Evolutionary conservation across 2,329 filamentous ascomycete genomes (phyloP).

Genomic region (Mycosphaerelloides madeirae): DNA sequence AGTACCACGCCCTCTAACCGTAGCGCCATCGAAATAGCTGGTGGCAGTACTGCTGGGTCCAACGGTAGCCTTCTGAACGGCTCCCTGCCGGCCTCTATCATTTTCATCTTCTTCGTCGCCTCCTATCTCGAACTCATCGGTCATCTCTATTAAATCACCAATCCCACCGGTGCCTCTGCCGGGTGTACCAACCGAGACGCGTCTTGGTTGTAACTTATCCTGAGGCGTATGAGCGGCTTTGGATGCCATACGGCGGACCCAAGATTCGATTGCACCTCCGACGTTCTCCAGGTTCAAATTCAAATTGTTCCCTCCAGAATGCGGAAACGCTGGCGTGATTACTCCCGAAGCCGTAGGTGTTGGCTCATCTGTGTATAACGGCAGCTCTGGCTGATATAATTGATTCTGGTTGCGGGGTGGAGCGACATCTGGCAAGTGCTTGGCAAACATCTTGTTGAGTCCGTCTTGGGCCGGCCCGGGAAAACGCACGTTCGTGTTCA

Average conservation of each 20-base stretch:
- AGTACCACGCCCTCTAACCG: slow-evolving; percentile 15
- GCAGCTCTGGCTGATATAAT: slow-evolving; percentile 59
- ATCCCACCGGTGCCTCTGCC: slow-evolving; percentile 41
- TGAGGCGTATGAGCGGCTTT: slow-evolving; percentile 41
- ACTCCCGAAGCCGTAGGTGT: slow-evolving; percentile 24
- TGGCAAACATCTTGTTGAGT: slow-evolving; percentile 76
- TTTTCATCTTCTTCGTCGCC: slow-evolving; percentile 29
- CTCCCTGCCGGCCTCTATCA: slow-evolving; percentile 27
- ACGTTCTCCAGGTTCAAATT: slow-evolving; percentile 67
- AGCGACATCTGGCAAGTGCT: slow-evolving; percentile 74
- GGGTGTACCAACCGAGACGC: slow-evolving; percentile 30
- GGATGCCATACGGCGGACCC: slow-evolving; percentile 76
- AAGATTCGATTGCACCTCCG: slow-evolving; percentile 81
- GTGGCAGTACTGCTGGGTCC: slow-evolving; percentile 21
- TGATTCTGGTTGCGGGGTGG: slow-evolving; percentile 53
- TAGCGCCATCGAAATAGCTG: slow-evolving; percentile 26
- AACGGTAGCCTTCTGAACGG: slow-evolving; percentile 10
- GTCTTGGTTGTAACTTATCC: slow-evolving; percentile 10
- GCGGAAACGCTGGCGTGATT: slow-evolving; percentile 24
- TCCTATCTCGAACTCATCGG: slow-evolving; percentile 51
- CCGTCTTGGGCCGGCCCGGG: slow-evolving; percentile 81
- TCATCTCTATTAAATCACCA: slow-evolving; percentile 67
- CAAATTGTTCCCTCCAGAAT: slow-evolving; percentile 22
- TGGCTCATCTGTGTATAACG: slow-evolving; percentile 40
- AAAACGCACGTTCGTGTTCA: slow-evolving; percentile 63